Evolutionary conservation across 352 stramenopile genomes (phyloP), one percentile per base, ranked within the genome.

Genomic region (Globisporangium orthogonon): DNA sequence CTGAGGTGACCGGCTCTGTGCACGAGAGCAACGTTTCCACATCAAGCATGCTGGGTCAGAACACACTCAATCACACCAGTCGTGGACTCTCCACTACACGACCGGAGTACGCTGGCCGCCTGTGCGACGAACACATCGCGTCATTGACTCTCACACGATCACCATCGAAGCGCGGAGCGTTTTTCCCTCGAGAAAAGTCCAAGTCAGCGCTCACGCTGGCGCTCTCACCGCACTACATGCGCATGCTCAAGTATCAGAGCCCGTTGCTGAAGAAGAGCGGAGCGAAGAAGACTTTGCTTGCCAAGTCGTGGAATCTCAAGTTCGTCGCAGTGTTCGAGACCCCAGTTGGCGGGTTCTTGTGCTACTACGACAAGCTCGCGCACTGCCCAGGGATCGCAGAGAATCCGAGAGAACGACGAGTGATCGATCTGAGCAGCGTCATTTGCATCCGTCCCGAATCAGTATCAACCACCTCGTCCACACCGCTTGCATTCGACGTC

Each of bases 321-420:
- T 66, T 76, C 29, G 69, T 63, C 3, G 74, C 69, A 11, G 49
- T 89, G 2, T 74, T 89, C 7, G 79, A 88, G 47, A 87, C 78
- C 0, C 78, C 82, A 0, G 62, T 89, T 5, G 82, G 82, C 1
- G 72, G 68, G 4, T 87, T 85, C 53, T 61, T 91, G 17, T 86
- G 78, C 61, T 91, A 89, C 51, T 89, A 87, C 56, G 76, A 91
- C 64, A 83, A 83, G 52, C 60, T 86, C 0, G 55, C 70, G 3
- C 81, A 89, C 45, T 88, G 76, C 48, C 80, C 81, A 6, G 74
- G 78, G 1, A 69, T 73, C 31, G 74, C 75, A 0, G 75, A 83
- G 3, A 65, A 54, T 0, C 72, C 71, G 13, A 86, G 78, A 56
- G 75, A 88, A 29, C 67, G 80, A 5, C 66, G 80, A 2, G 65